Conservation (phyloP, 495 filamentous ascomycete species). For the Neurospora sp. region DNA sequence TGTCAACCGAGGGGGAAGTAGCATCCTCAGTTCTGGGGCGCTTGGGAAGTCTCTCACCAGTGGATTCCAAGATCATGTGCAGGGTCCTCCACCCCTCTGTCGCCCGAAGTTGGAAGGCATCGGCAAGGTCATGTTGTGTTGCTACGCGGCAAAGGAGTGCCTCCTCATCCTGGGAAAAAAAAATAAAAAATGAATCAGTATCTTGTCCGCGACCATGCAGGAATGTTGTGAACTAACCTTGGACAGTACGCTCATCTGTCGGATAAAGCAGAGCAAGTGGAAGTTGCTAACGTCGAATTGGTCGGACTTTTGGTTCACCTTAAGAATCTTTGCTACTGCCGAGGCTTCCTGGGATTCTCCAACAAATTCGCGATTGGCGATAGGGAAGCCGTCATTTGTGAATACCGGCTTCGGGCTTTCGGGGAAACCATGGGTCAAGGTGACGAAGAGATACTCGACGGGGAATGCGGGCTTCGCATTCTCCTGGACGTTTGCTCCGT, state of each 20-base stretch:
- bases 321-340: conserved; percentile 29
- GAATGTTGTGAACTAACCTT: conserved; percentile 43
- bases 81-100: conserved; percentile 88
- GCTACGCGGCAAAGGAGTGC: conserved; percentile 76
- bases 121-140: conserved; percentile 60
- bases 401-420: conserved; percentile 67
- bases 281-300: conserved; percentile 76
- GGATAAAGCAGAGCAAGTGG: conserved; percentile 82
- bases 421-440: conserved; percentile 93
- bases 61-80: conserved; percentile 83
- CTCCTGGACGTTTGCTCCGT: conserved; percentile 90
- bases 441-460: conserved; percentile 91
- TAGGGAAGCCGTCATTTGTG: conserved; percentile 58
- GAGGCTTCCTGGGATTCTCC: conserved; percentile 66
- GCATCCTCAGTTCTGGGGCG: conserved; percentile 45
- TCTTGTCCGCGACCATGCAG: not conserved
- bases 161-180: conserved; percentile 65
- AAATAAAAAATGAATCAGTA: conserved; percentile 2
- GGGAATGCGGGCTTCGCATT: conserved; percentile 95
- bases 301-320: conserved; percentile 41
- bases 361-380: conserved; percentile 80
- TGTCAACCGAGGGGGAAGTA: conserved; percentile 3
- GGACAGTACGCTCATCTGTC: conserved; percentile 64
- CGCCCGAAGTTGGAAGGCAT: conserved; percentile 70
- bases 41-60: conserved; percentile 91